These are phyloP conservation scores for Betula pendula DNA, from an alignment of 306 rosid genomes.

Conservation along the genomic window DNA sequence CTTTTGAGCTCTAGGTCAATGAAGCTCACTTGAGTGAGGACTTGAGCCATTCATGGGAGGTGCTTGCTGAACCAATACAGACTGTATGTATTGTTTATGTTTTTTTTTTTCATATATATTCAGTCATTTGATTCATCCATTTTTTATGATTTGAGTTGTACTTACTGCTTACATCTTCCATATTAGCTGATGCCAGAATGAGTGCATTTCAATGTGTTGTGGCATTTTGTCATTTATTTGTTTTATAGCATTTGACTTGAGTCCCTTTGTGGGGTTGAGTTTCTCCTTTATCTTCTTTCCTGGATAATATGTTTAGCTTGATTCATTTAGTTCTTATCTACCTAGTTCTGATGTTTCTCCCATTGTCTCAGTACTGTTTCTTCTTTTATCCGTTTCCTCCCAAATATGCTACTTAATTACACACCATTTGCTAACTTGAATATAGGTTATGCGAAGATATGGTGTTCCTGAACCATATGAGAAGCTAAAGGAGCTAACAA, in stretches of 20 bases:
- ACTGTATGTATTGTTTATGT: conserved; percentile 51
- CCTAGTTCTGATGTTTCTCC: not conserved
- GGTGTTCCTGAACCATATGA: conserved; percentile 96
- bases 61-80: conserved; percentile 96
- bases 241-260: not conserved
- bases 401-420: too few relatives aligned
- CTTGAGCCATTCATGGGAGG: conserved; percentile 87
- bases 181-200: not conserved
- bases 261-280: not conserved
- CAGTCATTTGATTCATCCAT: not conserved
- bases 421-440: conserved; percentile 9
- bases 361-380: not conserved
- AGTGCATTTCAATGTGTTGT: too few relatives aligned
- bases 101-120: not conserved
- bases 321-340: not conserved
- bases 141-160: not conserved
- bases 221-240: not conserved
- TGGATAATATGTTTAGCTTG: not conserved
- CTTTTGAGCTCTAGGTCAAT: conserved; percentile 56
- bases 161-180: not conserved
- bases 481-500: conserved; percentile 80
- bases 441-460: conserved; percentile 87
- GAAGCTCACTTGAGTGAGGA: conserved; percentile 75
- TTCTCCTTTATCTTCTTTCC: not conserved
- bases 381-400: not conserved